Base-by-base conservation (phyloP, 2,329 filamentous ascomycete species). In the Aureobasidium zeae region DNA sequence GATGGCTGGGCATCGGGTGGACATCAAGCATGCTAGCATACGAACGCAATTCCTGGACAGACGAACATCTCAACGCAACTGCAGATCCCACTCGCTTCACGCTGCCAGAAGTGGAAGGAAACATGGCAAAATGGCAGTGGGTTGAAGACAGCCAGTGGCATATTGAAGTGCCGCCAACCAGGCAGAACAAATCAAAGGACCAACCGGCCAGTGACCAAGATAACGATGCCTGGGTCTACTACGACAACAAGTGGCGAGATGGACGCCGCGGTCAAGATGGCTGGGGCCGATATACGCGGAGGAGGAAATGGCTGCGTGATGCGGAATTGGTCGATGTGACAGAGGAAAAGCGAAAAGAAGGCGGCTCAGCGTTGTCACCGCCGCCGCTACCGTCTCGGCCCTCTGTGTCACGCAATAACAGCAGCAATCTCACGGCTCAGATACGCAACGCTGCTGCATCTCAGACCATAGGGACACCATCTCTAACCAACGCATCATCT, bases 181-280 rank as follows among this genome's bases (percentile, higher is more conserved):
- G 84, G 1, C 77, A 49, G 17, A 11, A 22, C 25, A 33, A 41
- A 20, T 8, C 8, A 13, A 44, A 69, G 70, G 69, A 75, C 1
- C n/a, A n/a, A n/a, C n/a, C n/a, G n/a, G 73, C 43, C 3, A 13
- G 22, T 1, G 5, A 33, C 12, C 31, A 37, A n/a, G 67, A 70
- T 17, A 81, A 76, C 3, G 79, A 81, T 53, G 91, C 88, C 1
- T 98, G 91, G 91, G 86, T 94, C 26, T 98, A 91, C 63, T 98
- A 95, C 59, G 91, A 98, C 57, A 96, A 89, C 61, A 95, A 94
- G 82, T 98, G 91, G 91, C 81, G 87, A 60, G 83, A 86, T 53
- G 88, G 88, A 13, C 81, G 84, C 12, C 76, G 86, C 48, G 86
- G 85, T 3, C 73, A 77, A 59, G 91, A 98, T 55, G 86, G 88